phyloP scores from a whole-genome alignment of 768 basidiomycete genomes.

The Panellus pusillus region DNA sequence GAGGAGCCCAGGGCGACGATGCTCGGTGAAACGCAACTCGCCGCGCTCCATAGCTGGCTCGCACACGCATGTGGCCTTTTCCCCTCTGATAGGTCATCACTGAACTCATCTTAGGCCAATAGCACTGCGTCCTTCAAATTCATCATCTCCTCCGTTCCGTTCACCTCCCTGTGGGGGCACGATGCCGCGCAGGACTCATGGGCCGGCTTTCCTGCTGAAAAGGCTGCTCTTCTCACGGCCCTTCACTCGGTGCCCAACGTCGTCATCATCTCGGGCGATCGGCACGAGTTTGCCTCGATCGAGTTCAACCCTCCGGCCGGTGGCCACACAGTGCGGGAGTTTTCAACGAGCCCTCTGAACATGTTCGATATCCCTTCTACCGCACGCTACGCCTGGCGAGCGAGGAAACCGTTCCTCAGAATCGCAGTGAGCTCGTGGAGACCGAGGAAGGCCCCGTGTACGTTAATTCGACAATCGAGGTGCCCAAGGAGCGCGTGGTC shows the following conservation, averaged over 20 bases:
- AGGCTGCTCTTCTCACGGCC: conserved; percentile 52
- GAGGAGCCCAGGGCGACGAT: conserved; percentile 53
- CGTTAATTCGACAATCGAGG: conserved; percentile 30
- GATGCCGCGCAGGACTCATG: conserved; percentile 68
- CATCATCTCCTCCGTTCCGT: conserved; percentile 70
- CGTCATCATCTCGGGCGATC: conserved; percentile 67
- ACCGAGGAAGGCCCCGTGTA: conserved; percentile 29
- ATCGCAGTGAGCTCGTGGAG: conserved; percentile 27
- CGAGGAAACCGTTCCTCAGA: conserved; percentile 40
- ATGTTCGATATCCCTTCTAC: conserved; percentile 65
- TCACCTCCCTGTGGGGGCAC: conserved; percentile 69
- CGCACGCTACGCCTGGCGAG: conserved; percentile 51
- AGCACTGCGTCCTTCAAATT: conserved; percentile 76
- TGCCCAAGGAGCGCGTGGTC: conserved; percentile 55
- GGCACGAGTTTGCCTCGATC: conserved; percentile 78
- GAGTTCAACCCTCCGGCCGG: conserved; percentile 46
- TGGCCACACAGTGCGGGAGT: conserved; percentile 51
- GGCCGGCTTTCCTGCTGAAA: conserved; percentile 64
- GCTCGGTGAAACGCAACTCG: conserved; percentile 67
- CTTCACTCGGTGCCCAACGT: conserved; percentile 72
- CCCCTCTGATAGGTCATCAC: not conserved
- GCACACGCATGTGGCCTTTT: conserved; percentile 38
- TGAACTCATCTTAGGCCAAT: conserved; percentile 48
- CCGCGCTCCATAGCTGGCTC: conserved; percentile 64
- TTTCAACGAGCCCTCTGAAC: conserved; percentile 70